Evolutionary conservation across 495 filamentous ascomycete genomes (phyloP).

Genomic region (Usnea hakonensis): DNA sequence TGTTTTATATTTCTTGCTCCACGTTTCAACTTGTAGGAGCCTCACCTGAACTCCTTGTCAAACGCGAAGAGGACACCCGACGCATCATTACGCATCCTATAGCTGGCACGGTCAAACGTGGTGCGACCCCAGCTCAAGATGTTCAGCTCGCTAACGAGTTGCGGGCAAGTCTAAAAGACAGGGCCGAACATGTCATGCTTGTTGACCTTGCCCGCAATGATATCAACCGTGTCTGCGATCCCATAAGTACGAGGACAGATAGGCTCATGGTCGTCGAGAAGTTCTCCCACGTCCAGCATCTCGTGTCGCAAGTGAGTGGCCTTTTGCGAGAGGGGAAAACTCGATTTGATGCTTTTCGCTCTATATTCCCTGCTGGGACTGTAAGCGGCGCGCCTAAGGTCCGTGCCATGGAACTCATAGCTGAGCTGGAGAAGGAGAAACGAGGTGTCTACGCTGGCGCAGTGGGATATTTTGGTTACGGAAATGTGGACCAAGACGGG

Average conservation of each 20-base stretch:
- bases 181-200: conserved; percentile 97
- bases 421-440: conserved; percentile 87
- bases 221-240: conserved; percentile 92
- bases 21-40: conserved; percentile 94
- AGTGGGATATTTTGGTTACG: conserved; percentile 84
- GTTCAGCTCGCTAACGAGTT: conserved; percentile 70
- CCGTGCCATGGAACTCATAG: conserved; percentile 91
- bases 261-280: conserved; percentile 91
- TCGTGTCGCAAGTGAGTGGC: conserved; percentile 90
- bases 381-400: conserved; percentile 95
- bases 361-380: conserved; percentile 92
- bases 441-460: conserved; percentile 95
- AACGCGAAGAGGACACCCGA: conserved; percentile 60
- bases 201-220: conserved; percentile 98
- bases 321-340: conserved; percentile 73
- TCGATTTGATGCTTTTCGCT: conserved; percentile 90
- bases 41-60: conserved; percentile 87
- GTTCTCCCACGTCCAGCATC: conserved; percentile 94
- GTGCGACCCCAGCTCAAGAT: conserved; percentile 72
- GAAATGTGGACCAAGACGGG: conserved; percentile 40
- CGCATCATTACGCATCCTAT: conserved; percentile 96
- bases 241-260: conserved; percentile 78
- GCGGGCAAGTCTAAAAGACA: conserved; percentile 75
- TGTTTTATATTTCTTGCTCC: conserved; percentile 85
- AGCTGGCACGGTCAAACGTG: conserved; percentile 86